Conservation (phyloP, 176 grass and related monocot species). For the Triticum aestivum region IWGSC_CS_RefSeq_v2.1 NC_057800.1:470151781-470152280, state of each 20-base stretch:
- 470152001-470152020: constrained; percentile 65
- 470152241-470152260: constrained; percentile 82
- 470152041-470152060: constrained; percentile 94
- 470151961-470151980: constrained; percentile 78
- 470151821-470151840: constrained; percentile 65
- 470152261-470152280: constrained; percentile 76
- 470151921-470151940: constrained; percentile 76
- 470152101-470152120: constrained; percentile 95
- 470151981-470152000: constrained; percentile 52
- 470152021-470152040: constrained; percentile 87
- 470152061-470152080: constrained; percentile 76
- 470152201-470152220: constrained; percentile 64
- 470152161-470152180: constrained; percentile 83
- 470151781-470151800: constrained; percentile 39
- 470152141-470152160: constrained; percentile 84
- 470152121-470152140: constrained; percentile 95
- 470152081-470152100: constrained; percentile 64
- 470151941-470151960: constrained; percentile 81
- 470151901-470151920: constrained; percentile 66
- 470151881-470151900: constrained; percentile 84
- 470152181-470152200: constrained; percentile 76
- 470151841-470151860: constrained; percentile 78
- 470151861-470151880: constrained; percentile 87
- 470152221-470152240: constrained; percentile 84
- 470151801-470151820: constrained; percentile 85